Base-by-base conservation (phyloP, 2,329 filamentous ascomycete species). In the Gnomoniopsis sp. region DNA sequence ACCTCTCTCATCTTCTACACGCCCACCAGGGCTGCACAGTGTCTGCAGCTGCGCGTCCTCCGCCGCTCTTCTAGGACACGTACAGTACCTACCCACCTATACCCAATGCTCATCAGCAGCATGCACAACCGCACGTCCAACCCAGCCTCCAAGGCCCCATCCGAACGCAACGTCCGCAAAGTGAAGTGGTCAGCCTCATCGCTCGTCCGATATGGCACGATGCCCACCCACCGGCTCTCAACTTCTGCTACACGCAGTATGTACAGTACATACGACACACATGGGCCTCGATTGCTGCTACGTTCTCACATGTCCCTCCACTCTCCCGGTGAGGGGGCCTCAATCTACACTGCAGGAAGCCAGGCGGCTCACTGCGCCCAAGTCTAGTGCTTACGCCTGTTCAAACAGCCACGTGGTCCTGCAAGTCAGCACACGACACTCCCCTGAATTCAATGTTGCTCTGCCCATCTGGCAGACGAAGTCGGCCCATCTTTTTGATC, bases 311-410 rank as follows among this genome's bases (percentile, higher is more conserved):
- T 10, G 46, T 2, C 26, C 46, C 8, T 15, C 21, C 46, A 48
- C 3, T 47, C 52, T 22, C 26, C 51, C 21, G 52, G 10, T 36
- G 17, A 19, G 3, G 41, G 23, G 22, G 17, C 44, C 23, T 19
- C 26, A 34, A 22, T 36, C 19, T 36, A 21, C 41, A 26, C 43
- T n/a, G 23, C n/a, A 36, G 43, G 43, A 48, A 19, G 21, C 30
- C 43, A 54, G 52, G 52, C 52, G 23, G 19, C 43, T 47, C 33
- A 26, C 43, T 54, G 52, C 52, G 52, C 52, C 52, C 43, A 48
- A n/a, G 3, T 21, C 36, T 54, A 54, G 52, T 54, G 52, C 52
- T 54, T 23, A 54, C n/a, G 11, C 52, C 30, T 17, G 26, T 47
- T 22, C 41, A n/a, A 3, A 21, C 52, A 30, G 43, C 52, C 52